These are phyloP conservation scores for Puccinia triticina DNA, from an alignment of 1,284 basidiomycete genomes.

Conservation along the genomic window DNA sequence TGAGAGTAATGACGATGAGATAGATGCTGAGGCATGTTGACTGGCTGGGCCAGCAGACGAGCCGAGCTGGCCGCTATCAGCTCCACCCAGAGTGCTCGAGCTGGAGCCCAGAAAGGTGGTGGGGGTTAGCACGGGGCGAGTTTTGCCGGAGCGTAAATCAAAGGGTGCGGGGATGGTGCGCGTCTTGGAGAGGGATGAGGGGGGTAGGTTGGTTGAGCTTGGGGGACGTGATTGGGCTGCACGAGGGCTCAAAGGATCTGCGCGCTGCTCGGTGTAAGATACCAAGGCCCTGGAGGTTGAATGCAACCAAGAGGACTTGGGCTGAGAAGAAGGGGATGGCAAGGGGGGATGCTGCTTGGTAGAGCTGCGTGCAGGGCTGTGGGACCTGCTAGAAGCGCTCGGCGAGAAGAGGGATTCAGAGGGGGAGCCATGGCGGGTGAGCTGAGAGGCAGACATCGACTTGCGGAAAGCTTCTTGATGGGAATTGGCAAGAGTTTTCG, in stretches of 20 bases:
- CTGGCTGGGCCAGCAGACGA: background rate
- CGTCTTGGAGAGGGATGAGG: background rate
- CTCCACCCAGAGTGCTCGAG: background rate
- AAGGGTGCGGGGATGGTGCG: background rate
- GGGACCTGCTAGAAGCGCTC: background rate
- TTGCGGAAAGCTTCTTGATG: background rate
- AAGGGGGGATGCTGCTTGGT: background rate
- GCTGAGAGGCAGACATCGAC: background rate
- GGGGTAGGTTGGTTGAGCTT: constrained; percentile 1
- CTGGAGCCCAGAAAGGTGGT: background rate
- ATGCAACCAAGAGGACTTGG: background rate
- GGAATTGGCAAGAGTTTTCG: background rate
- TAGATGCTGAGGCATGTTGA: background rate
- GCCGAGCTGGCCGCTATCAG: background rate
- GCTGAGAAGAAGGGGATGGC: constrained; percentile 6
- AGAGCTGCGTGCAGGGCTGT: background rate
- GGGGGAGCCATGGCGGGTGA: background rate
- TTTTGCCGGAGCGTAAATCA: background rate
- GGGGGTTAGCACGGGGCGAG: background rate
- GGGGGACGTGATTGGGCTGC: background rate
- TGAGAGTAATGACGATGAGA: background rate
- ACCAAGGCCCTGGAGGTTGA: constrained; percentile 10
- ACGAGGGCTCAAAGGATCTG: background rate
- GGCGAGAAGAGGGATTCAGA: constrained; percentile 19
- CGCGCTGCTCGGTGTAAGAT: constrained; percentile 12